A percentile compares a stretch with the other conserved stretches of the same genome.
These are phyloP conservation scores for Rubus parviflorus DNA, from an alignment of 306 rosid genomes.

Conservation along the genomic window DNA sequence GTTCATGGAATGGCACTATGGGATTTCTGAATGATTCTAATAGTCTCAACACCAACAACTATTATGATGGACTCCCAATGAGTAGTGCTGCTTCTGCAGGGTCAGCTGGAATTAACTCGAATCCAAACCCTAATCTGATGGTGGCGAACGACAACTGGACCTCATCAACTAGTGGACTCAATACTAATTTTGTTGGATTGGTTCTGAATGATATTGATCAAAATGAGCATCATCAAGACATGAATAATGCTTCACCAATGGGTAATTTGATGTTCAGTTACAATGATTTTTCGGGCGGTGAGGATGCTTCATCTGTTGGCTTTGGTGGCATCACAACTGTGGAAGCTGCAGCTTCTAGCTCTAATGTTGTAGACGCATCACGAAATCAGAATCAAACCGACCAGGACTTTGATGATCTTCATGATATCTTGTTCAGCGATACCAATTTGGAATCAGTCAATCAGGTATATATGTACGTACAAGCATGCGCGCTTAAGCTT, in stretches of 20 bases:
- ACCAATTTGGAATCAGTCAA: neutral
- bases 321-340: neutral
- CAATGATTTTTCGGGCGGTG: neutral
- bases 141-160: neutral
- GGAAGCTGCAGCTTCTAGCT: constrained; percentile 2
- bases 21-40: constrained; percentile 3
- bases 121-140: neutral
- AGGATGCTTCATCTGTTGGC: neutral
- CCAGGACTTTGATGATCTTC: neutral
- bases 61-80: neutral
- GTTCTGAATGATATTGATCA: neutral
- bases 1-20: neutral
- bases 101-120: neutral
- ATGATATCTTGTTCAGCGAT: neutral
- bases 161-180: neutral
- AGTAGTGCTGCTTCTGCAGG: neutral
- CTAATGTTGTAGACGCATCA: neutral
- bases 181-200: neutral
- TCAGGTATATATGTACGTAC: neutral
- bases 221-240: constrained; percentile 8
- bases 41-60: neutral
- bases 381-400: neutral
- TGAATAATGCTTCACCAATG: neutral
- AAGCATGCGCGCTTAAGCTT: neutral
- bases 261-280: neutral